Base-by-base conservation (phyloP, 2,329 filamentous ascomycete genomes). In the Calonectria multiphialidica region DNA sequence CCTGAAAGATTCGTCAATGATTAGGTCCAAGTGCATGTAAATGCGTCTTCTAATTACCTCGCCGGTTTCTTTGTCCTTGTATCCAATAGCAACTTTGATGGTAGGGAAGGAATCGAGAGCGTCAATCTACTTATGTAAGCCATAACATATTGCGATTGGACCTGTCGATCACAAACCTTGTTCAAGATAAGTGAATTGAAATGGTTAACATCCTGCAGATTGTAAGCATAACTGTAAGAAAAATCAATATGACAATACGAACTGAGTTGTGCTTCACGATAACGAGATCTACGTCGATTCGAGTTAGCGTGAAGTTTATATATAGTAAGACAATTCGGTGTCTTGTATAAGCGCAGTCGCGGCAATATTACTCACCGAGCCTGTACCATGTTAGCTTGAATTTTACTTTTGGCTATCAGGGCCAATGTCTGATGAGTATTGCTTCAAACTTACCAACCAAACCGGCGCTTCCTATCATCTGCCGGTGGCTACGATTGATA, bases 401-500 rank as follows among this genome's bases (percentile, higher is more conserved):
- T n/a, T 37, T 37, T 37, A 35, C 10, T 15, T 37, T 37, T 3
- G 35, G 9, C 5, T 37, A 37, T 30, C 28, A 8, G 28, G 28
- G 25, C n/a, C 37, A 28, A 44, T 4, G 5, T 50, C 5, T 30
- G 4, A 16, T 15, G 3, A 5, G 37, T 9, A 18, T 59, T 25
- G 12, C 23, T 44, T 44, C 40, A 23, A 44, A 61, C 53, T 42
- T 37, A 68, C 65, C 65, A 68, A 16, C 65, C 65, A n/a, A 55
- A 61, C 15, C 65, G 65, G 13, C 53, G 53, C 30, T 47, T 68
- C 16, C 33, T 59, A 18, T 59, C 21, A 40, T 59, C 53, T n/a
- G 16, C 53, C 13, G 35, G 55, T 42, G 23, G 33, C 53, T 59
- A 33, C 42, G 5, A 23, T 62, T 33, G 12, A 44, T 18, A 49